Base-by-base conservation (phyloP, 768 basidiomycete species). In the Phaffia tasmanica region DNA sequence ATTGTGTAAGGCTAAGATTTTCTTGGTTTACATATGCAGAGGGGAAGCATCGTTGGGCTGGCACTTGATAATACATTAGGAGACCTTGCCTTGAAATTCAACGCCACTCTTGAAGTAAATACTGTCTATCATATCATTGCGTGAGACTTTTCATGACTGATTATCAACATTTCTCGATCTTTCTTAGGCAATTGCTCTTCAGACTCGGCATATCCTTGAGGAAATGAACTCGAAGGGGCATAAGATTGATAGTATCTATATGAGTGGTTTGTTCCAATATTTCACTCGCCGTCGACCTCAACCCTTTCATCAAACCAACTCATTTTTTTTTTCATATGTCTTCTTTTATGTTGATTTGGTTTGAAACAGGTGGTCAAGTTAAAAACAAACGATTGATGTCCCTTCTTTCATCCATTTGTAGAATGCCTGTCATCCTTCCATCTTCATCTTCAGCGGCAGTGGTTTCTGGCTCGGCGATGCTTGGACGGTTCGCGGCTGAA, bases 181-280 rank as follows among this genome's bases (percentile, higher is more conserved):
- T 27, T n/a, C 23, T 21, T 59, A 77, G 78, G 84, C 91, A 23
- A 93, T 99, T 75, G 88, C 91, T 19, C 83, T 95, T 27, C 93
- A 97, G 76, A 95, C 91, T 35, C 82, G 88, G 15, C 92, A 95
- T 76, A 98, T 99, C 76, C 80, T 98, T 67, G 88, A 92, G 72
- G 82, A 83, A 69, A 86, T 98, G 81, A 94, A 97, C 77, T 75
- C 74, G n/a, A 82, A 84, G 29, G 94, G 93, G 0, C 94, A 98
- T 76, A 73, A 79, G 23, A 85, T 99, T 72, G 81, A 81, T 59
- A 82, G 84, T 35, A 85, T 99, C 73, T 95, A 89, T 79, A 87
- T 98, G 83, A 87, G 85, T 61, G 80, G 79, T 74, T 67, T 47
- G 47, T 59, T 19, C 32, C 29, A 6, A 6, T 21, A 29, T 25